These are phyloP conservation scores for Barnettozyma californica DNA, from an alignment of 805 yeast species.

Conservation along the genomic window DNA sequence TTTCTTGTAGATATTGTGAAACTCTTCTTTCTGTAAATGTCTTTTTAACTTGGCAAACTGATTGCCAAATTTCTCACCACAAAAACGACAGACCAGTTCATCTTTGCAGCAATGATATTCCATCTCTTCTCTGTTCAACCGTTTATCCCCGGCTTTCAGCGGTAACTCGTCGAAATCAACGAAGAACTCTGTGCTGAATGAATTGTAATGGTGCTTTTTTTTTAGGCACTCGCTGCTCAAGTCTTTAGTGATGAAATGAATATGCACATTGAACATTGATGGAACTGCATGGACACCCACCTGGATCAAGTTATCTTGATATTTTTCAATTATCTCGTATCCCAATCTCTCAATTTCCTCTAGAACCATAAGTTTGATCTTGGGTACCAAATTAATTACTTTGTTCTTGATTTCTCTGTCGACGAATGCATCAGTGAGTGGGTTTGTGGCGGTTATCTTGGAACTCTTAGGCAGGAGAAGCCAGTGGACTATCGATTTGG, in stretches of 20 bases:
- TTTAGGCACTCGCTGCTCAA: slow-evolving; percentile 50
- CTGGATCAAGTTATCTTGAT: slow-evolving; percentile 28
- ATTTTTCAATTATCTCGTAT: slow-evolving; percentile 18
- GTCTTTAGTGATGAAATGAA: slow-evolving; percentile 69
- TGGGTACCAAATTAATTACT: slow-evolving; percentile 10
- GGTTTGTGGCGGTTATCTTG: slow-evolving; percentile 40
- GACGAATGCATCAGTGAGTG: slow-evolving; percentile 29
- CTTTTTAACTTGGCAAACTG: slow-evolving; percentile 38
- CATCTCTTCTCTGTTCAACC: slow-evolving; percentile 36
- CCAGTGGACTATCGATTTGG: slow-evolving; percentile 58
- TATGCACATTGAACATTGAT: slow-evolving; percentile 61
- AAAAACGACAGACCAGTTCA: slow-evolving; percentile 38
- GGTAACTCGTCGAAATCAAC: slow-evolving; percentile 49
- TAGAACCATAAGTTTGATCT: slow-evolving; percentile 12
- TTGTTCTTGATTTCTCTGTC: slow-evolving; percentile 28
- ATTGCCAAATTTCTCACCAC: slow-evolving; percentile 36
- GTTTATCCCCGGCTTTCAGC: slow-evolving; percentile 35
- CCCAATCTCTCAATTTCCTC: slow-evolving; percentile 12
- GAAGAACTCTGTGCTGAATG: slow-evolving; percentile 64
- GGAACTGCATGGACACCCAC: slow-evolving; percentile 71
- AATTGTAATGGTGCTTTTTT: slow-evolving; percentile 60
- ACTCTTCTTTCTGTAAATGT: slow-evolving; percentile 35
- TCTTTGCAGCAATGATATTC: slow-evolving; percentile 28
- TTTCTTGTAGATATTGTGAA: slow-evolving; percentile 11
- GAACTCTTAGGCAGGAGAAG: slow-evolving; percentile 52